Base-by-base conservation (phyloP, 331 rosid species). In the Prunus yedoensis region DNA sequence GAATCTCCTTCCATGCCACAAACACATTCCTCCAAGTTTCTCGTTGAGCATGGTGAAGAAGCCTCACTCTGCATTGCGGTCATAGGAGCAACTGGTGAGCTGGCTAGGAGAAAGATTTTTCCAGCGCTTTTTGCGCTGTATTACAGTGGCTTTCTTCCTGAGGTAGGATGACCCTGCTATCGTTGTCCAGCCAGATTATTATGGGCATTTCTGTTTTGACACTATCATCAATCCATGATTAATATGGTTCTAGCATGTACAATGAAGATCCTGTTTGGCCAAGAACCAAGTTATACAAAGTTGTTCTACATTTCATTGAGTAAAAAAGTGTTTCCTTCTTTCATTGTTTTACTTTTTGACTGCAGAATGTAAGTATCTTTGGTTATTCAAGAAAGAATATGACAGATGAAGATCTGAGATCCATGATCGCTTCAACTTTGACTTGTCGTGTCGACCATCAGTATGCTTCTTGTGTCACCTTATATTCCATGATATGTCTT, bases 11-110 rank as follows among this genome's bases (percentile, higher is more conserved):
- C 90, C 65, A 70, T 84, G 67, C 84, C 77, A 45, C 88, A 80
- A 69, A 72, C 89, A 60, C 79, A 61, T 76, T 43, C 82, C 59
- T 54, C 79, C 6, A 61, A 66, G 66, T 21, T 72, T 69, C 43
- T 78, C 64, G 0, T 65, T 76, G 86, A 81, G 71, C 79, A 47
- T 74, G 51, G 78, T 35, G 56, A 58, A 68, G 80, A 73, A 50
- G 88, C 96, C 43, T 88, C 96, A 27, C 97, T 94, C 60, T 87
- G 91, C 83, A 88, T 94, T 80, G 96, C 90, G 60, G 96, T 94
- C 77, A 83, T 94, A 47, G 97, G 97, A 87, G 97, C 97, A 70
- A 91, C 98, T 38, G 98, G 98, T 77, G 97, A 90, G 81, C 88
- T 94, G 59, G 98, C 98, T 2, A 90, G 83, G 88, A 71, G 89